Conservation (phyloP, 2,329 filamentous ascomycete genomes). For the Neofusicoccum cordaticola region DNA sequence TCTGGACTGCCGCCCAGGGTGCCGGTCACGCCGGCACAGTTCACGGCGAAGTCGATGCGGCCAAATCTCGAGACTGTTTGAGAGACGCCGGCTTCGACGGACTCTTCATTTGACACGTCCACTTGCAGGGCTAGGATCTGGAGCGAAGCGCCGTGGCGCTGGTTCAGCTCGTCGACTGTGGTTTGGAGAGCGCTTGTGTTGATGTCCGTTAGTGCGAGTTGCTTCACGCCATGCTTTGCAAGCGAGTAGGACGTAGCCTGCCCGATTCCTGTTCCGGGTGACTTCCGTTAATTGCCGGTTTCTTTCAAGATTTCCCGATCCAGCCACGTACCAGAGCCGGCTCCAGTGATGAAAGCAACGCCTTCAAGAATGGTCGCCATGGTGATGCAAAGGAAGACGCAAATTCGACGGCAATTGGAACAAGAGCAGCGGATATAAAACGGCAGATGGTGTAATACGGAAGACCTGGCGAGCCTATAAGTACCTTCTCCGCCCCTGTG, state of each 20-base stretch:
- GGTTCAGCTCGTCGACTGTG: slow-evolving; percentile 17
- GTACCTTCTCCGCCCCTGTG: background rate
- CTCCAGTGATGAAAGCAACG: slow-evolving; percentile 50
- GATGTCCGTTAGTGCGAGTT: slow-evolving; percentile 18
- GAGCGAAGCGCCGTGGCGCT: slow-evolving; percentile 2
- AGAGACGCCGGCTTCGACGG: slow-evolving; percentile 41
- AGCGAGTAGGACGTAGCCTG: slow-evolving; percentile 43
- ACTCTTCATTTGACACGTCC: slow-evolving; percentile 26
- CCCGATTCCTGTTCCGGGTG: slow-evolving; percentile 45
- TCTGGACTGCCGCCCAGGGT: slow-evolving; percentile 45
- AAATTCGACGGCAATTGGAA: too few relatives aligned
- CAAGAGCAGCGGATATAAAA: too few relatives aligned
- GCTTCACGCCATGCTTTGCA: background rate
- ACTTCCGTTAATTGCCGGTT: background rate
- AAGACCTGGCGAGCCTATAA: background rate
- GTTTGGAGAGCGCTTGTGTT: slow-evolving; percentile 22
- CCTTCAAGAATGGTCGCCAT: slow-evolving; percentile 45
- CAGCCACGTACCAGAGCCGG: slow-evolving; percentile 41
- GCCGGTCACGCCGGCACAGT: slow-evolving; percentile 54
- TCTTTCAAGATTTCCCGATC: too few relatives aligned
- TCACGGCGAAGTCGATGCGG: slow-evolving; percentile 55
- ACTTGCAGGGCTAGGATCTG: slow-evolving; percentile 18
- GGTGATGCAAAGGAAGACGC: too few relatives aligned
- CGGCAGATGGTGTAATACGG: too few relatives aligned
- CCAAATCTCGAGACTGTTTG: slow-evolving; percentile 41